Conservation (phyloP, 2,329 filamentous ascomycete genomes). For the Aurifilum marmelostoma region DNA sequence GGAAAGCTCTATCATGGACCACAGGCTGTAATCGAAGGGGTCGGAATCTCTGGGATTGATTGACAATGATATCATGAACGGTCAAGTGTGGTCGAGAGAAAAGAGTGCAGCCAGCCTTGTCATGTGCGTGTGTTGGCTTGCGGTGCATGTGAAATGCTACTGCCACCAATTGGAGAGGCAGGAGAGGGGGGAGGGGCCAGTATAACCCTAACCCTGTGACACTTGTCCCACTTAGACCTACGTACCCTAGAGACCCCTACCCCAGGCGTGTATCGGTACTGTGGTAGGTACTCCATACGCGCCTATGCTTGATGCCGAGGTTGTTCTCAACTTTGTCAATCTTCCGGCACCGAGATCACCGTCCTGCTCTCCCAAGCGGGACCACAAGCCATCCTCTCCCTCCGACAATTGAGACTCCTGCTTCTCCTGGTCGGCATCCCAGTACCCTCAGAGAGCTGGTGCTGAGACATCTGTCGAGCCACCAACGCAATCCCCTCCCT, state of each 20-base stretch:
- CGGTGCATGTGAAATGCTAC: background rate
- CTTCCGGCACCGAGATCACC: background rate
- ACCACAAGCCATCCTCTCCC: background rate
- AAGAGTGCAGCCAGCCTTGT: too few species aligned
- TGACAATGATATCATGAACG: too few species aligned
- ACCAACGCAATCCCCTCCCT: too few species aligned
- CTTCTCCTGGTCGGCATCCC: background rate
- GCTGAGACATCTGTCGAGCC: background rate
- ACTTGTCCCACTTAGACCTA: too few species aligned
- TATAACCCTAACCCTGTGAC: background rate
- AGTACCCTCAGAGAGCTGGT: background rate
- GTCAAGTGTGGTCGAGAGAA: too few species aligned
- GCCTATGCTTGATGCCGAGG: slow-evolving; percentile 13
- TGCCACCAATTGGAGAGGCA: too few species aligned
- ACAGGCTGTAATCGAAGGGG: too few species aligned
- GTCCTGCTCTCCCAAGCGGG: background rate
- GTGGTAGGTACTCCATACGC: background rate
- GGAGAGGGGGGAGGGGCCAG: too few species aligned
- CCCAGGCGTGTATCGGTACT: background rate
- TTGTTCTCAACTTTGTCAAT: background rate
- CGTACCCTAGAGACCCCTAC: too few species aligned
- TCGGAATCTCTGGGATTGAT: too few species aligned
- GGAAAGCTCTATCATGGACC: too few species aligned
- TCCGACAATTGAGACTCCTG: background rate
- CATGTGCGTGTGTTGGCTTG: too few species aligned